Evolutionary conservation across 2,329 filamentous ascomycete genomes (phyloP), one percentile per base, ranked within the genome.

Genomic region (Penicillium sp.): DNA sequence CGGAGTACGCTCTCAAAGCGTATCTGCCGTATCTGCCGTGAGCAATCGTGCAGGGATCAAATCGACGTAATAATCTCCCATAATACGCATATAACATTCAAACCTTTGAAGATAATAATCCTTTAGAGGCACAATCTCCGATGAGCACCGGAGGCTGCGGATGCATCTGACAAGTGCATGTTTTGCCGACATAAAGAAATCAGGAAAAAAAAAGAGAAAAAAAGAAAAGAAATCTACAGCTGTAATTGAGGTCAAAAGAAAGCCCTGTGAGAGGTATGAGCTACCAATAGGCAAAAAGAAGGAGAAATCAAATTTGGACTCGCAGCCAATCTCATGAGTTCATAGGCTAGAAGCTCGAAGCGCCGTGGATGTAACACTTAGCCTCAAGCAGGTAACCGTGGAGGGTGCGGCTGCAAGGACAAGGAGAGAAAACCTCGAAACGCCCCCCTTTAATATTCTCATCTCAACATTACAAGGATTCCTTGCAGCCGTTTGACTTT

Each of bases 361-460:
- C 58, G 55, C 60, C 56, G 48, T 49, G 53, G 57, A 53, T 61
- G 53, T 42, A 27, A 55, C 54, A 47, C 42, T 44, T 58, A 25
- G 49, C 50, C 39, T 59, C 54, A 62, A 64, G 70, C 66, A 67
- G 47, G 63, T 64, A 68, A 57, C 68, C 70, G 69, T 55, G 25
- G 52, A 50, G 48, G 41, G 1, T 33, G 12, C 43, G 50, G 56
- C 63, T 58, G 54, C 52, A 54, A 59, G 61, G 48, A 66, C 60
- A 61, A 45, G 57, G 55, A 50, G 53, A 60, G 29, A n/a, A 23
- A 44, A 17, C 10, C n/a, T 17, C 21, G 23, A 49, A 25, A 10
- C 8, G 4, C 4, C 7, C 36, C 44, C 29, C 21, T 36, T 53
- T 42, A 29, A 21, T 33, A 47, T 43, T 50, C 9, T 23, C n/a